phyloP scores from a whole-genome alignment of 83 land plant species.

The Picea mariana region DNA sequence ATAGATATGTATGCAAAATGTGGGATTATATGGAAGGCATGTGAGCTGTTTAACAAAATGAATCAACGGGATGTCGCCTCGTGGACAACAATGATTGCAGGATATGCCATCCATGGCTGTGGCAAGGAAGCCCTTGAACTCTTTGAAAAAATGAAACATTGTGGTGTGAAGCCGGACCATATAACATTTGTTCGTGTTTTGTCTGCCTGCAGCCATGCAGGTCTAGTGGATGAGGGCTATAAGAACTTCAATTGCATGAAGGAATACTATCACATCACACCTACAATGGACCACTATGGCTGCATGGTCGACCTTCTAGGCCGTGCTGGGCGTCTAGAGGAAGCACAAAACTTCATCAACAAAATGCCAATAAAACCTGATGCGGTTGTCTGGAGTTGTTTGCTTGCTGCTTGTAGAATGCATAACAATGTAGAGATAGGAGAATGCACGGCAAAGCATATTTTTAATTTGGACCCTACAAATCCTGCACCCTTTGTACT shows the following conservation, averaged over 20 bases:
- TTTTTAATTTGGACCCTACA: neutral
- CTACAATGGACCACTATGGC: constrained; percentile 1
- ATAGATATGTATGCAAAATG: constrained; percentile 7
- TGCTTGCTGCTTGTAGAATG: neutral
- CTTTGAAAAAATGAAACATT: neutral
- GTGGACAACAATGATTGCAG: neutral
- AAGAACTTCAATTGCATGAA: constrained; percentile 1
- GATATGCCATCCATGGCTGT: neutral
- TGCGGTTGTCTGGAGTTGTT: neutral
- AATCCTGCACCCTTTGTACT: neutral
- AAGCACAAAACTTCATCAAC: neutral
- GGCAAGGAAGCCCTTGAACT: neutral
- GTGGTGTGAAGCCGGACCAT: neutral
- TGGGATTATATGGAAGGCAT: neutral
- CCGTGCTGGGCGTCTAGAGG: neutral
- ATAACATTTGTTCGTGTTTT: neutral
- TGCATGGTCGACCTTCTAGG: constrained; percentile 8
- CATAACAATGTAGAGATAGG: neutral
- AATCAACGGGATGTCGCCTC: neutral
- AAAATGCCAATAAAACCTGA: neutral
- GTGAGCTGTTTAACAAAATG: neutral
- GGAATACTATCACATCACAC: neutral
- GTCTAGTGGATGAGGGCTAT: neutral
- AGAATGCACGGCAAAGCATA: neutral
- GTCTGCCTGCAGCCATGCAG: neutral